Percentiles rank a stretch among this genome's conserved stretches.
phyloP scores from a whole-genome alignment of 208 protist species.

The Naegleria fowleri region DNA sequence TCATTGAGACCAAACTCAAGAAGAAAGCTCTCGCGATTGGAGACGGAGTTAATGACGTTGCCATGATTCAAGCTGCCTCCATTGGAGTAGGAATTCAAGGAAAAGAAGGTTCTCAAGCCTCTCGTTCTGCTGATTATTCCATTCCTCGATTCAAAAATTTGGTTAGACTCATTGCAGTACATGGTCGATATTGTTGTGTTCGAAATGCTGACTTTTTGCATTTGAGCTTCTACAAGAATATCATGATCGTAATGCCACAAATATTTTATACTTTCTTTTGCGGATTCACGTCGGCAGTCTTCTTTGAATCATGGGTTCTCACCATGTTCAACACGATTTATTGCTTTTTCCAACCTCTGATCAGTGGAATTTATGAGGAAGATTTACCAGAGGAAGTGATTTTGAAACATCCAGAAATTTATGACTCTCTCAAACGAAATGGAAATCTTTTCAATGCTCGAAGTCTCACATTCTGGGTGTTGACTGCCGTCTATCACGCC shows the following conservation, averaged over 20 bases:
- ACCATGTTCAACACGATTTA: conserved; percentile 76
- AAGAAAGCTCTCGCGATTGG: conserved; percentile 64
- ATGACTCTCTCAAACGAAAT: not conserved
- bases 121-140: conserved; percentile 82
- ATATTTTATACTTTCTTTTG: conserved; percentile 77
- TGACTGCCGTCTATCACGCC: not conserved
- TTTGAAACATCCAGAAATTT: not conserved
- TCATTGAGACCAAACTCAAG: conserved; percentile 56
- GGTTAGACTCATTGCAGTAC: conserved; percentile 78
- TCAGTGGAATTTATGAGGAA: conserved; percentile 81
- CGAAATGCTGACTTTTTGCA: conserved; percentile 82
- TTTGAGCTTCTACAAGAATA: conserved; percentile 96
- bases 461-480: not conserved
- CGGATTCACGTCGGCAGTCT: conserved; percentile 76
- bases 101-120: conserved; percentile 88
- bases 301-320: conserved; percentile 77
- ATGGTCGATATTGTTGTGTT: conserved; percentile 85
- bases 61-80: conserved; percentile 84
- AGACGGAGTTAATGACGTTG: conserved; percentile 77
- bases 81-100: conserved; percentile 88
- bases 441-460: not conserved
- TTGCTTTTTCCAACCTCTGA: conserved; percentile 72
- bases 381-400: conserved; percentile 68
- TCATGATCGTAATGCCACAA: conserved; percentile 72
- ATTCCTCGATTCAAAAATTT: conserved; percentile 88